These are phyloP conservation scores for Tolypocladium sp. DNA, from an alignment of 2,329 filamentous ascomycete genomes.

Conservation along the genomic window DNA sequence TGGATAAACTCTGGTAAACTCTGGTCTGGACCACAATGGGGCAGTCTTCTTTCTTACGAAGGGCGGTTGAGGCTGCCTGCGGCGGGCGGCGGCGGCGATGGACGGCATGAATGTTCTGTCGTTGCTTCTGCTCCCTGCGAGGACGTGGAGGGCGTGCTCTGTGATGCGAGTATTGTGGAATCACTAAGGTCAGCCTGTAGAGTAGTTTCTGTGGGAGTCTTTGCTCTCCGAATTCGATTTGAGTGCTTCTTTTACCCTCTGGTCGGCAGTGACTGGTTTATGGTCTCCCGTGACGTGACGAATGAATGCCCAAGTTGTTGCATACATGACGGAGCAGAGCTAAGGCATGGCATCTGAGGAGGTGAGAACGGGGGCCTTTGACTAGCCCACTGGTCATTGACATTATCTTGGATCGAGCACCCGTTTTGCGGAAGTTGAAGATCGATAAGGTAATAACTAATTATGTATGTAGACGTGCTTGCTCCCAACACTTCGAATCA, in stretches of 20 bases:
- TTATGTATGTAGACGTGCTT: rapidly evolving
- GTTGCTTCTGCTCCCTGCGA: neutral
- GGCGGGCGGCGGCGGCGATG: neutral
- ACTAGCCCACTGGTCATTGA: neutral
- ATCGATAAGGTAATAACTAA: neutral
- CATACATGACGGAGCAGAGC: neutral
- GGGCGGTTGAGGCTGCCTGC: neutral
- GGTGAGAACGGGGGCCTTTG: neutral
- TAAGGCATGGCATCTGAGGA: neutral
- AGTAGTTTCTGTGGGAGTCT: neutral
- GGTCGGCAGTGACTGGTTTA: neutral
- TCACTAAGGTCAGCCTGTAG: neutral
- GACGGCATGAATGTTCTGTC: neutral
- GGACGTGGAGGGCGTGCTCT: neutral
- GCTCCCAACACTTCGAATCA: neutral
- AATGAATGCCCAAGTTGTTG: neutral
- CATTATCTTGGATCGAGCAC: neutral
- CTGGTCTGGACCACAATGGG: neutral
- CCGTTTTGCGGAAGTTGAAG: neutral
- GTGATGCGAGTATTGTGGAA: neutral
- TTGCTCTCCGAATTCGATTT: neutral
- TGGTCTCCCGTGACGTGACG: neutral
- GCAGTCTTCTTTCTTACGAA: too few relatives aligned
- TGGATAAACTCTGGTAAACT: neutral
- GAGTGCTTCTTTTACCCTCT: neutral